A percentile compares a stretch with the other conserved stretches of the same genome.
Evolutionary conservation across 1,139 yeast species (phyloP).

Genomic region (Pichia sorboxylosa): DNA sequence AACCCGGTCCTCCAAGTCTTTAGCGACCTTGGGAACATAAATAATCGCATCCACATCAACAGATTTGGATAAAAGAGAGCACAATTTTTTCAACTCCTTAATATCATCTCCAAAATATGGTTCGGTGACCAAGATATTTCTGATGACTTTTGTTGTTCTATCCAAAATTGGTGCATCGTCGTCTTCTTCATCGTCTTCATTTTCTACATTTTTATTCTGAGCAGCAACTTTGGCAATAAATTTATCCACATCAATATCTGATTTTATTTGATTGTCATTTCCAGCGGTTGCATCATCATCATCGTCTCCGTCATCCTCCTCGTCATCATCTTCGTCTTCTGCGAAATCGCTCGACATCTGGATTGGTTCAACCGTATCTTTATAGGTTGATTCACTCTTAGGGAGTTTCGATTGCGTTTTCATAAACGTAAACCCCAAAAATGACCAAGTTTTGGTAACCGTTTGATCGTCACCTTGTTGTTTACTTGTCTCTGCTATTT

Average conservation of each 20-base stretch:
- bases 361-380: not conserved
- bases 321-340: not conserved
- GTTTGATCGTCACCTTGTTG: not conserved
- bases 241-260: not conserved
- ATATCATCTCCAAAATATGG: conserved; percentile 11
- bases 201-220: too few relatives aligned
- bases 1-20: conserved; percentile 12
- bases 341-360: not conserved
- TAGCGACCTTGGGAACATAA: not conserved
- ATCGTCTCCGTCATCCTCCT: not conserved
- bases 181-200: not conserved
- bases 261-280: not conserved
- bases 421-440: conserved; percentile 3
- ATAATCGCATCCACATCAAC: conserved; percentile 5
- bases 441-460: conserved; percentile 2
- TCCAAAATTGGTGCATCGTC: not conserved
- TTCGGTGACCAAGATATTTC: conserved; percentile 10
- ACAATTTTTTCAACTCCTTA: conserved; percentile 10
- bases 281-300: not conserved
- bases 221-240: too few relatives aligned
- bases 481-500: not conserved
- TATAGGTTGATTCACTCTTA: not conserved
- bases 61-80: conserved; percentile 3
- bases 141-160: conserved; percentile 10
- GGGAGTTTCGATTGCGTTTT: not conserved